Evolutionary conservation across 148 eudicot species (phyloP).

Genomic region (Agrostemma githago): DNA sequence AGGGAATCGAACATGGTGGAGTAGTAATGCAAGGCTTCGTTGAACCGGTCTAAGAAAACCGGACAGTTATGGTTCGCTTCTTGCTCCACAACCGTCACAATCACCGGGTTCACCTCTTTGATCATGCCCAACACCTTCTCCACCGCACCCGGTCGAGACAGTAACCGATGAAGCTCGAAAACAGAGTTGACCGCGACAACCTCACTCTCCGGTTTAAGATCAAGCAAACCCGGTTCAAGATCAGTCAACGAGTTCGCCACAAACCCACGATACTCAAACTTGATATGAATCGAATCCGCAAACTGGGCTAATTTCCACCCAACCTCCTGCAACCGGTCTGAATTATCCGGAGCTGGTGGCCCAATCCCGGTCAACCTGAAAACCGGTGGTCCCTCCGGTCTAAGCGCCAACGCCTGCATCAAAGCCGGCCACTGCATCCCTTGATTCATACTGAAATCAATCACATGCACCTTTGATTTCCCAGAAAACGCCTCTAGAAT

Average conservation of each 20-base stretch:
- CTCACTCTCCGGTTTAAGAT: constrained; percentile 31
- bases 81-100: constrained; percentile 72
- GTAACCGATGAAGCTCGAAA: constrained; percentile 63
- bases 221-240: constrained; percentile 39
- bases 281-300: constrained; percentile 57
- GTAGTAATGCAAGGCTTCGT: constrained; percentile 72
- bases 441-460: constrained; percentile 83
- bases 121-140: constrained; percentile 59
- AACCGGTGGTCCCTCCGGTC: constrained; percentile 74
- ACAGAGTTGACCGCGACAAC: constrained; percentile 77
- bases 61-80: constrained; percentile 74
- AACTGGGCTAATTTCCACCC: constrained; percentile 81
- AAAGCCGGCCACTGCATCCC: constrained; percentile 98
- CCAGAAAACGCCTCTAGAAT: constrained; percentile 76
- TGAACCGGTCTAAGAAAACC: constrained; percentile 70
- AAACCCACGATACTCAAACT: constrained; percentile 66
- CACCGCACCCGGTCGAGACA: constrained; percentile 45
- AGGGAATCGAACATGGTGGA: constrained; percentile 89
- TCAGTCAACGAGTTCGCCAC: constrained; percentile 67
- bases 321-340: constrained; percentile 64
- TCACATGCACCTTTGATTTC: constrained; percentile 52
- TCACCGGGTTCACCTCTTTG: constrained; percentile 62
- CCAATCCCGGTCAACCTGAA: constrained; percentile 79
- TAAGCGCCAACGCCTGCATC: constrained; percentile 71
- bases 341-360: constrained; percentile 72